Base-by-base conservation (phyloP, 2,329 filamentous ascomycete genomes). In the Botrytis sinoallii region DNA sequence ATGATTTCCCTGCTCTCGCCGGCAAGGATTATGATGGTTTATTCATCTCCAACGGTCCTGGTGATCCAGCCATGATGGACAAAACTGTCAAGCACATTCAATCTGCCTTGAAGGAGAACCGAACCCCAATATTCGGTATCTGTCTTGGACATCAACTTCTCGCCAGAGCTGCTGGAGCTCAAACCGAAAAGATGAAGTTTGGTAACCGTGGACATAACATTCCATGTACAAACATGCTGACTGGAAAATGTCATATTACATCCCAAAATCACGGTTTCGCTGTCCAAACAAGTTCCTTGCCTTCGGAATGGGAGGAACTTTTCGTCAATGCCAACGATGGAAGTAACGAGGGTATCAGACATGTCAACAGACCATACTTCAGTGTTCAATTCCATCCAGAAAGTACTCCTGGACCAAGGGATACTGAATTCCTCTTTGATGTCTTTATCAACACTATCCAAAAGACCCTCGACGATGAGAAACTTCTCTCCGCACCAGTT, bases 341-440 rank as follows among this genome's bases (percentile, higher is more conserved):
- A 79, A 98, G 93, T 84, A 99, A 99, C 83, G 96, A 99, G 85
- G 96, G 96, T 84, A 98, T 99, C 81, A 92, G 95, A 83, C 94
- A 98, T 83, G 85, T 88, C 67, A 89, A 86, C 82, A 92, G 91
- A 80, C 96, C 96, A 70, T 97, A 95, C 85, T 99, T 99, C 87
- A 98, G 94, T 86, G 96, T 98, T n/a, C 96, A 99, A 82, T 99
- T 99, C 85, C 96, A 99, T 81, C 96, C 96, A 0, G 96, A 99
- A 84, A 97, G 95, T 86, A 97, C 94, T 1, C 96, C 96, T 4
- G 96, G 96, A 74, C 96, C 96, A 70, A 90, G 94, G 52, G 96
- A 99, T 82, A 99, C 96, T 42, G 96, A 99, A 83, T 98, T 93
- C 81, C 87, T 99, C 40, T 99, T 99, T 77, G 95, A 99, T 83